A percentile compares a stretch with the other conserved stretches of the same genome.
phyloP scores from a whole-genome alignment of 805 yeast species.

The Kluyveromyces wickerhamii region DNA sequence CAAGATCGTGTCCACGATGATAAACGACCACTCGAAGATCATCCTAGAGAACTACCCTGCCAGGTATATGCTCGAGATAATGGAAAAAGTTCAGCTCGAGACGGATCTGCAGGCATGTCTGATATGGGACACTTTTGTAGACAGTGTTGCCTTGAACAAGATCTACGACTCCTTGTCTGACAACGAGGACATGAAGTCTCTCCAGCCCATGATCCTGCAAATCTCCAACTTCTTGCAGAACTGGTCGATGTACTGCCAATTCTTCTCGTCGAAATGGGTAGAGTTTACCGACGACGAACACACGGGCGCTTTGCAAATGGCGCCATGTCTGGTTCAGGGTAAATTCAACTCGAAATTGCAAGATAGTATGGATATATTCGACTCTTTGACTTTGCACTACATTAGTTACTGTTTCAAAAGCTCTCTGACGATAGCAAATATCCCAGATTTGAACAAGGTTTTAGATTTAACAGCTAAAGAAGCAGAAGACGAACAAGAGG shows the following conservation, averaged over 20 bases:
- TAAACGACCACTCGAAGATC: conserved; percentile 78
- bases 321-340: conserved; percentile 23
- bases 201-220: conserved; percentile 22
- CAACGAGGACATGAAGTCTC: conserved; percentile 1
- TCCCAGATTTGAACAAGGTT: conserved; percentile 47
- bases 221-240: conserved; percentile 69
- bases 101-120: conserved; percentile 90
- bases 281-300: conserved; percentile 27
- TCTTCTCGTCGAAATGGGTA: conserved; percentile 62
- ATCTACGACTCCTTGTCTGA: not conserved
- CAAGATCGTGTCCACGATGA: conserved; percentile 76
- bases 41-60: conserved; percentile 67
- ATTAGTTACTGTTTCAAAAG: conserved; percentile 73
- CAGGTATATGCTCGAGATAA: conserved; percentile 53
- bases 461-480: conserved; percentile 7
- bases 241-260: conserved; percentile 76
- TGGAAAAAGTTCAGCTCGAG: conserved; percentile 72
- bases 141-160: conserved; percentile 29
- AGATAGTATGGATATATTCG: conserved; percentile 49
- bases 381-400: conserved; percentile 54
- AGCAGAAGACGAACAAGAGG: not conserved
- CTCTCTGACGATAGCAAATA: conserved; percentile 70
- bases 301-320: conserved; percentile 11
- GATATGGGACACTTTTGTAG: conserved; percentile 79
- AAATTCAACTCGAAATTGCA: conserved; percentile 20